Evolutionary conservation across 306 rosid genomes (phyloP).

Genomic region (Trifolium dubium): DNA sequence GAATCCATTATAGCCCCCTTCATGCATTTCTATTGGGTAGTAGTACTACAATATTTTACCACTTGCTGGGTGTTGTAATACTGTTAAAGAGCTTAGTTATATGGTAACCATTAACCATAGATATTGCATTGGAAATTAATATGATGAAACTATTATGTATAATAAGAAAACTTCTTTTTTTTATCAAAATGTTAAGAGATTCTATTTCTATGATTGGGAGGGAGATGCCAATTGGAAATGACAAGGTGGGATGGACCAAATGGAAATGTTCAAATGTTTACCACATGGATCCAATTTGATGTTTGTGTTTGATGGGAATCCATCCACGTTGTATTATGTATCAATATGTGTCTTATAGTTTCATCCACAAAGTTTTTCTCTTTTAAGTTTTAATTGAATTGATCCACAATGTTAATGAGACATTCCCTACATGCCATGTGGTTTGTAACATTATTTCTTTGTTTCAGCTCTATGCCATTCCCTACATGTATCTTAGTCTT

Average conservation of each 20-base stretch:
- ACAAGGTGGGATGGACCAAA: too few species aligned
- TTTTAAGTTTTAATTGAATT: too few species aligned
- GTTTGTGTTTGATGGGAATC: not conserved
- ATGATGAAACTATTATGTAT: not conserved
- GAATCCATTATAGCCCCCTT: not conserved
- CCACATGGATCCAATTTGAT: not conserved
- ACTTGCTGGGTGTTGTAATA: too few species aligned
- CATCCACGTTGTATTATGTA: slow-evolving; percentile 3
- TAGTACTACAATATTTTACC: not conserved
- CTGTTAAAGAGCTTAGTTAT: too few species aligned
- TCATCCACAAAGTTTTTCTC: not conserved
- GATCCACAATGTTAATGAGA: slow-evolving; percentile 1
- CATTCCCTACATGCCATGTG: slow-evolving; percentile 40
- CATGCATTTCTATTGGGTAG: slow-evolving; percentile 17
- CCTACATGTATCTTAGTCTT: not conserved
- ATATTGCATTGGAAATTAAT: not conserved
- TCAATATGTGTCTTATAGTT: not conserved
- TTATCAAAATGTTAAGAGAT: too few species aligned
- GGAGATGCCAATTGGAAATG: too few species aligned
- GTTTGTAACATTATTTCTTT: slow-evolving; percentile 15
- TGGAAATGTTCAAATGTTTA: too few species aligned
- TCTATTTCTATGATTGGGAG: too few species aligned
- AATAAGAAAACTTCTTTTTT: too few species aligned
- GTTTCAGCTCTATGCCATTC: not conserved
- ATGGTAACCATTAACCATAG: not conserved